Percentiles rank a stretch among this genome's conserved stretches.
Evolutionary conservation across 768 basidiomycete genomes (phyloP).

Genomic region (Cyclocybe cylindracea): DNA sequence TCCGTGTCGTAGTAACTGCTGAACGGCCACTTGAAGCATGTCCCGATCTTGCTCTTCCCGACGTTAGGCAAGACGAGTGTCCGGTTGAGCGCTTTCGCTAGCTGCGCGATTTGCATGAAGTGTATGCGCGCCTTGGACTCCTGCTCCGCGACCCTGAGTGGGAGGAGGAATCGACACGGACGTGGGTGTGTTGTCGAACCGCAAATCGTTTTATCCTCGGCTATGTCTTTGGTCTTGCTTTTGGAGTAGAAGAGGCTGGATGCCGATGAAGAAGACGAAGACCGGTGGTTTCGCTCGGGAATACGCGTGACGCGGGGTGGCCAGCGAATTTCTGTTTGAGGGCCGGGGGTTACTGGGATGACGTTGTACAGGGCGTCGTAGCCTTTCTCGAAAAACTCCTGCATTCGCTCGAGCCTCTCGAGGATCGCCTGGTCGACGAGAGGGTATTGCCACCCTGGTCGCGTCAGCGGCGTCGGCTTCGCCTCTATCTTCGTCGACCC

Average conservation of each 20-base stretch:
- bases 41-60: constrained; percentile 52
- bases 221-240: neutral
- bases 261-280: neutral
- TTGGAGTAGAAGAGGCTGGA: neutral
- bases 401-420: constrained; percentile 17
- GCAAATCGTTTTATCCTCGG: constrained; percentile 10
- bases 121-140: constrained; percentile 61
- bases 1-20: constrained; percentile 48
- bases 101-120: constrained; percentile 48
- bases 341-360: neutral
- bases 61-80: constrained; percentile 66
- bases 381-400: constrained; percentile 13
- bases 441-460: constrained; percentile 12
- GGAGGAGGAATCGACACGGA: constrained; percentile 49
- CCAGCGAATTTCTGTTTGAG: neutral
- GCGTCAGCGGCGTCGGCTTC: neutral
- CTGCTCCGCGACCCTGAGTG: constrained; percentile 52
- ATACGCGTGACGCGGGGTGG: constrained; percentile 12
- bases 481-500: too few species aligned
- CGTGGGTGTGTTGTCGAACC: constrained; percentile 14
- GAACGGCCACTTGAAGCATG: constrained; percentile 52
- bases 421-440: constrained; percentile 17
- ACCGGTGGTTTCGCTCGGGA: constrained; percentile 5
- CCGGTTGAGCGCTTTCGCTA: constrained; percentile 51
- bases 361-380: neutral